Percentiles rank a stretch among this genome's conserved stretches.
These are phyloP conservation scores for Metroxylon sagu DNA, from an alignment of 176 grass and related monocot species.

Conservation along the genomic window DNA sequence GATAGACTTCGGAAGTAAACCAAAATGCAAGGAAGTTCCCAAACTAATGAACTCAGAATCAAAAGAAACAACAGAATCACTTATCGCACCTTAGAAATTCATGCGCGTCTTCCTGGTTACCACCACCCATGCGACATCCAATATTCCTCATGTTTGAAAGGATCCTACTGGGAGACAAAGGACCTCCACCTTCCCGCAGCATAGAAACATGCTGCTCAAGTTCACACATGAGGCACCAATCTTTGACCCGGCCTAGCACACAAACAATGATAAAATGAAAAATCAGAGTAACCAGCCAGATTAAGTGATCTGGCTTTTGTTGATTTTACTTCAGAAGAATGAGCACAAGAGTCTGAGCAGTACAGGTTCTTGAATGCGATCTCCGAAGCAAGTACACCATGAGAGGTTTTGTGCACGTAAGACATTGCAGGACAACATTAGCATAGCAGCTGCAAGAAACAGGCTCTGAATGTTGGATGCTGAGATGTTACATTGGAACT, in stretches of 20 bases:
- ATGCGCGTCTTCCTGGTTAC: conserved; percentile 99
- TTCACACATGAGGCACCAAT: conserved; percentile 98
- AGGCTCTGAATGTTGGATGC: background rate
- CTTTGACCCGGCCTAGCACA: conserved; percentile 64
- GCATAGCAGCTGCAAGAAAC: conserved; percentile 81
- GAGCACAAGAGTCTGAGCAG: conserved; percentile 27
- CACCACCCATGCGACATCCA: conserved; percentile 82
- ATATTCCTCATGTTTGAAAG: conserved; percentile 92
- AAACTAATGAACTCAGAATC: too few species aligned
- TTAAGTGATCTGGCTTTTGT: too few species aligned
- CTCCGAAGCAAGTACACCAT: conserved; percentile 94
- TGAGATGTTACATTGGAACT: conserved; percentile 1
- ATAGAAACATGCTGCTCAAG: conserved; percentile 92
- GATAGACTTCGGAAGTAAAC: too few species aligned
- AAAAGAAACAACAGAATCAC: too few species aligned
- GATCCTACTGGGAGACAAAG: conserved; percentile 76
- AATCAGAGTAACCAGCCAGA: too few species aligned
- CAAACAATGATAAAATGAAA: too few species aligned
- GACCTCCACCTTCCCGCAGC: conserved; percentile 70
- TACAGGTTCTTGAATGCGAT: conserved; percentile 97
- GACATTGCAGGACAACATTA: conserved; percentile 99
- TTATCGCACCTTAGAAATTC: conserved; percentile 75
- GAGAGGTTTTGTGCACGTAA: conserved; percentile 90
- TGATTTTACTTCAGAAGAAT: too few species aligned
- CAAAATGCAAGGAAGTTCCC: too few species aligned